Percentiles rank a stretch among this genome's conserved stretches.
Conservation (phyloP, 2,329 filamentous ascomycete species). For the Metarhizium rileyi region DNA sequence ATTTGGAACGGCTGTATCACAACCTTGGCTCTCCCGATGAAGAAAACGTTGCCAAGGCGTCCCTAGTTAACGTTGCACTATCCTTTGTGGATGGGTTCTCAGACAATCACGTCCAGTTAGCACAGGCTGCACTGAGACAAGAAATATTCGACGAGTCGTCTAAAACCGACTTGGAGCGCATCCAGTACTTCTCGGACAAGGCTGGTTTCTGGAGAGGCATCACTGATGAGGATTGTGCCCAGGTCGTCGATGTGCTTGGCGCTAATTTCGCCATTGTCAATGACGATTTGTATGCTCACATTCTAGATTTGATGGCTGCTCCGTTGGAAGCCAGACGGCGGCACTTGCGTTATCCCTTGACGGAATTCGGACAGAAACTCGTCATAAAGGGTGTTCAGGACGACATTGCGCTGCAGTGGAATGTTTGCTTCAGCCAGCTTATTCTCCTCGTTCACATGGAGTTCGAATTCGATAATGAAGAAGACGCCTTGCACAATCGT, state of each 20-base stretch:
- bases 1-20: conserved; percentile 63
- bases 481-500: conserved; percentile 50
- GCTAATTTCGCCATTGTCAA: conserved; percentile 52
- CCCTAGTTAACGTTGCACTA: conserved; percentile 59
- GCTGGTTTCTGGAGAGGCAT: conserved; percentile 71
- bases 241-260: conserved; percentile 60
- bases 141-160: conserved; percentile 69
- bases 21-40: conserved; percentile 50
- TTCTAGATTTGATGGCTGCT: conserved; percentile 36
- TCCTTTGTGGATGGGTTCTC: conserved; percentile 63
- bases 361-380: conserved; percentile 66
- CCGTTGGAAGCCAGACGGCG: conserved; percentile 35
- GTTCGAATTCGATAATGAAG: conserved; percentile 65
- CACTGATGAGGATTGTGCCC: conserved; percentile 68
- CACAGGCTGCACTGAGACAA: conserved; percentile 55
- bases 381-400: conserved; percentile 73
- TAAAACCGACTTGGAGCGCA: conserved; percentile 59
- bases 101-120: conserved; percentile 57
- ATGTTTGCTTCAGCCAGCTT: conserved; percentile 71
- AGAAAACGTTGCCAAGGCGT: conserved; percentile 43
- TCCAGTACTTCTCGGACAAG: conserved; percentile 69
- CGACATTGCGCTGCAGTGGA: conserved; percentile 60
- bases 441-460: conserved; percentile 81
- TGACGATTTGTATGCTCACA: conserved; percentile 41
- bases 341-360: conserved; percentile 45